phyloP scores from a whole-genome alignment of 225 moss, liverwort and hornwort species.

The Physcomitrellopsis africana region DNA sequence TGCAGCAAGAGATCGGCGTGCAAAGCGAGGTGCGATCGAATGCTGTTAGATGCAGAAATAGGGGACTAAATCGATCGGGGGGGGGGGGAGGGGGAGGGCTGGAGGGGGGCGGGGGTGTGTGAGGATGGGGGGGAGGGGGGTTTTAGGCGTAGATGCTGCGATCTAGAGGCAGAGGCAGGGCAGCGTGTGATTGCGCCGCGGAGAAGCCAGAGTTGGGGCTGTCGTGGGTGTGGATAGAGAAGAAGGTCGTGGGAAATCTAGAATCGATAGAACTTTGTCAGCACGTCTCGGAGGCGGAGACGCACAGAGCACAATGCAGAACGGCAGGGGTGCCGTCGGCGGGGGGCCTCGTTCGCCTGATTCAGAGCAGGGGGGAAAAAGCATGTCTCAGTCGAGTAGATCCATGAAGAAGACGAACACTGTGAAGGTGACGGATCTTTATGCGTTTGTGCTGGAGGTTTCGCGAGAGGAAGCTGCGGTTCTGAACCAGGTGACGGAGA shows the following conservation, averaged over 20 bases:
- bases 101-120: too few species aligned
- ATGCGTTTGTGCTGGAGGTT: constrained; percentile 61
- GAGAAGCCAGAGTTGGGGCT: not conserved
- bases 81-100: too few species aligned
- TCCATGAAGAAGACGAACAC: constrained; percentile 43
- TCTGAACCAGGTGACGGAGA: constrained; percentile 68
- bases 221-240: not conserved
- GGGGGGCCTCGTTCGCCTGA: not conserved
- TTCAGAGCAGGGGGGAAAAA: constrained; percentile 5
- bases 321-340: not conserved
- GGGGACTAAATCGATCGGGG: not conserved
- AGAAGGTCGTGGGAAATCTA: not conserved
- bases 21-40: not conserved
- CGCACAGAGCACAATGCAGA: not conserved
- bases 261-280: not conserved
- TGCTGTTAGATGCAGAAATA: not conserved
- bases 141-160: too few species aligned
- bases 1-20: not conserved
- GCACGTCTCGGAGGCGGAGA: not conserved
- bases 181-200: not conserved
- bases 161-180: not conserved
- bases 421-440: constrained; percentile 67
- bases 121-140: too few species aligned
- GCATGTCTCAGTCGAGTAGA: constrained; percentile 26
- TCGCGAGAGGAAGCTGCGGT: constrained; percentile 66